A percentile compares a stretch with the other conserved stretches of the same genome.
Conservation (phyloP, 371 early-diverging fungal genomes). For the Basidiobolus meristosporus region DNA sequence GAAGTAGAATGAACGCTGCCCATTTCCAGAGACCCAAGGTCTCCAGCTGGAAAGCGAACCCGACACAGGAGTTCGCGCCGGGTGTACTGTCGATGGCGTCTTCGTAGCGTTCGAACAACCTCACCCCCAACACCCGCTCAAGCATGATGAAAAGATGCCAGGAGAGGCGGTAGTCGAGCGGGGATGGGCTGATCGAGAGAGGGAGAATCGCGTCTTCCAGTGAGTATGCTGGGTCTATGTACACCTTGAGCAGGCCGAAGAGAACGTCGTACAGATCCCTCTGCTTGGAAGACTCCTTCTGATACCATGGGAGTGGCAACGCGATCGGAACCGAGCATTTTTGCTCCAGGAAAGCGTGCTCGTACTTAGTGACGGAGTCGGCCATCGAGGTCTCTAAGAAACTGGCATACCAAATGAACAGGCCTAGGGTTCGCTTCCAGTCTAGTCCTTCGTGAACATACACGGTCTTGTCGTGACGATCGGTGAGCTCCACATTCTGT, state of each 20-base stretch:
- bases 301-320: background rate
- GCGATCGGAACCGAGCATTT: too few species aligned
- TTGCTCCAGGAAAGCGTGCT: too few species aligned
- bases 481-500: too few species aligned
- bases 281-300: background rate
- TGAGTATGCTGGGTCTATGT: conserved; percentile 11
- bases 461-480: too few species aligned
- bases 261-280: conserved; percentile 22
- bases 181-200: conserved; percentile 15
- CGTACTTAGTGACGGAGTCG: conserved; percentile 22
- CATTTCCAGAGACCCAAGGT: conserved; percentile 45
- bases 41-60: conserved; percentile 38
- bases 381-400: conserved; percentile 18
- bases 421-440: conserved; percentile 48
- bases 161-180: conserved; percentile 29
- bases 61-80: conserved; percentile 18
- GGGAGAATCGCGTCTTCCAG: conserved; percentile 32
- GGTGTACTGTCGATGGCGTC: conserved; percentile 6
- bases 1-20: conserved; percentile 38
- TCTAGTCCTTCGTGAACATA: conserved; percentile 18
- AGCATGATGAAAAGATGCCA: conserved; percentile 39
- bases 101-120: conserved; percentile 13
- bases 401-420: conserved; percentile 46
- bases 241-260: conserved; percentile 36
- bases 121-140: conserved; percentile 12